Evolutionary conservation across 2,329 filamentous ascomycete species (phyloP), one percentile per base, ranked within the genome.

Genomic region (Fusarium papillatum): DNA sequence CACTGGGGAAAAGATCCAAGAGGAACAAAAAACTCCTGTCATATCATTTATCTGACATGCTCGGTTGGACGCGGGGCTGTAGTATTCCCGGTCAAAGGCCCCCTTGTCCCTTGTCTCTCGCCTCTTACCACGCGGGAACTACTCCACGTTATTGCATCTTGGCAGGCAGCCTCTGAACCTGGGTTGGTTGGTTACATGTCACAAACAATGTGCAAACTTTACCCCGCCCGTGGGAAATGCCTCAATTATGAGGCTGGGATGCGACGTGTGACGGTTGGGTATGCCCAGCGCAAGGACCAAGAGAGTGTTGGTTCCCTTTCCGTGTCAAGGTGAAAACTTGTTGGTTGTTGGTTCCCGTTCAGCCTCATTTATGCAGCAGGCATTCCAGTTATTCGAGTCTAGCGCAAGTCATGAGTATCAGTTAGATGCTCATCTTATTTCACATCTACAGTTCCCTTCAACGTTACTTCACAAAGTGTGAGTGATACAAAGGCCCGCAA

Each of bases 131-230:
- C 13, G 19, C 29, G 50, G 29, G 50, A 57, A 57, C 29, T 55
- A 57, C 50, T 57, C 50, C 50, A 57, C 50, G 50, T 57, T 57
- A 57, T 36, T 57, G 50, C 50, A 22, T 57, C 50, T 57, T 57
- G 50, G 50, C 50, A 57, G 29, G 11, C 50, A 34, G 50, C 29
- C 50, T 57, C 29, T 50, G 46, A 5, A 34, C 19, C 19, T 34
- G 29, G 26, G 50, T 57, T 57, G 50, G 50, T 57, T 36, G 50
- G 50, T 34, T 57, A 34, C 50, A 57, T 57, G 50, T 34, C 13
- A 34, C 50, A 57, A 57, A 57, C 29, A 50, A 34, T 57, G 50
- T 13, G 19, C 50, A 34, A 57, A 22, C 50, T 16, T 57, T 57
- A 57, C 50, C 50, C 50, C 50, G 50, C 50, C 50, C 50, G 50